phyloP scores from a whole-genome alignment of 345 rosid species.

The Citrus glauca region DNA sequence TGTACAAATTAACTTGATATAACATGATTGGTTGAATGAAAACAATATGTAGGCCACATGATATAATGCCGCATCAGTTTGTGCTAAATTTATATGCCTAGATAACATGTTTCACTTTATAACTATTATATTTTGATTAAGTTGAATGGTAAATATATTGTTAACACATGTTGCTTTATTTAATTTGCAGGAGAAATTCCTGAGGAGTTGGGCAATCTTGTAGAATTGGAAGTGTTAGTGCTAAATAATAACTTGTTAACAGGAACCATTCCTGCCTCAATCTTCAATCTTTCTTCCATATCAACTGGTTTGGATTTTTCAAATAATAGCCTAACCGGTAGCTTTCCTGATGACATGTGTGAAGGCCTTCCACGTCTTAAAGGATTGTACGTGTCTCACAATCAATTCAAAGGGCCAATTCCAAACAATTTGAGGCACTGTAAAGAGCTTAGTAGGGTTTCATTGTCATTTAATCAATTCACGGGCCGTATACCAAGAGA shows the following conservation, averaged over 20 bases:
- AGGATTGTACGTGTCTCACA: background rate
- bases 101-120: too few relatives aligned
- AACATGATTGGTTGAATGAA: too few relatives aligned
- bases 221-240: background rate
- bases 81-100: too few relatives aligned
- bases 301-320: background rate
- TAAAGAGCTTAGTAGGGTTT: background rate
- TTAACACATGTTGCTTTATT: too few relatives aligned
- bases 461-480: background rate
- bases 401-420: background rate
- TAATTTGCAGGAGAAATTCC: background rate
- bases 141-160: too few relatives aligned
- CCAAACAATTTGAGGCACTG: constrained; percentile 5
- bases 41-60: too few relatives aligned
- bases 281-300: background rate
- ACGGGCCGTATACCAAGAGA: constrained; percentile 11
- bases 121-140: too few relatives aligned
- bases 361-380: background rate
- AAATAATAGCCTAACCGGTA: background rate
- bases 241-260: background rate
- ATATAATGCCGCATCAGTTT: too few relatives aligned
- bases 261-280: background rate
- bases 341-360: background rate
- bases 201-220: background rate
- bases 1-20: too few relatives aligned